These are phyloP conservation scores for Debaryomyces fabryi DNA, from an alignment of 1,139 yeast genomes.

Conservation along the genomic window DNA sequence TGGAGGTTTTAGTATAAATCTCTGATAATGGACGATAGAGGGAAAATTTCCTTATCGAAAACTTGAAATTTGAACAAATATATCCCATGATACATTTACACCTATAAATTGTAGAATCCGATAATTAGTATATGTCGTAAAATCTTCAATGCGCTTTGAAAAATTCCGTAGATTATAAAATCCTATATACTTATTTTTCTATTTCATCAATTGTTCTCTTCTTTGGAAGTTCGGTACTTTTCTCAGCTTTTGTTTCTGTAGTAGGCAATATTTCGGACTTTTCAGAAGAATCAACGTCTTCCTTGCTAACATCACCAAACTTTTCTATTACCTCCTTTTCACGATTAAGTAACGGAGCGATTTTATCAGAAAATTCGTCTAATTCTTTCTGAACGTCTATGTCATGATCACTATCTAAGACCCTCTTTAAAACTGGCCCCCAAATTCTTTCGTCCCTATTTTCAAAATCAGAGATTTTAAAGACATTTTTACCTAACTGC, in stretches of 20 bases:
- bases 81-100: neutral
- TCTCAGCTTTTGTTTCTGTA: constrained; percentile 5
- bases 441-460: constrained; percentile 62
- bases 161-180: neutral
- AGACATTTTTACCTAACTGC: constrained; percentile 72
- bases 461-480: constrained; percentile 65
- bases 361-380: constrained; percentile 15
- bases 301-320: constrained; percentile 3
- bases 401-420: constrained; percentile 39
- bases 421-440: constrained; percentile 63
- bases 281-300: constrained; percentile 11
- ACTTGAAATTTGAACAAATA: neutral
- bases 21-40: neutral
- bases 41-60: neutral
- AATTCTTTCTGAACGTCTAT: constrained; percentile 32
- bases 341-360: constrained; percentile 18
- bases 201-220: constrained; percentile 32
- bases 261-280: neutral
- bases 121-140: neutral
- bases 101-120: neutral
- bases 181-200: constrained; percentile 15
- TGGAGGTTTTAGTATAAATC: constrained; percentile 18
- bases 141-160: neutral
- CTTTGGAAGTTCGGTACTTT: constrained; percentile 14
- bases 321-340: constrained; percentile 14